Conservation (phyloP, 1,284 basidiomycete species). For the Irpex sp. region DNA sequence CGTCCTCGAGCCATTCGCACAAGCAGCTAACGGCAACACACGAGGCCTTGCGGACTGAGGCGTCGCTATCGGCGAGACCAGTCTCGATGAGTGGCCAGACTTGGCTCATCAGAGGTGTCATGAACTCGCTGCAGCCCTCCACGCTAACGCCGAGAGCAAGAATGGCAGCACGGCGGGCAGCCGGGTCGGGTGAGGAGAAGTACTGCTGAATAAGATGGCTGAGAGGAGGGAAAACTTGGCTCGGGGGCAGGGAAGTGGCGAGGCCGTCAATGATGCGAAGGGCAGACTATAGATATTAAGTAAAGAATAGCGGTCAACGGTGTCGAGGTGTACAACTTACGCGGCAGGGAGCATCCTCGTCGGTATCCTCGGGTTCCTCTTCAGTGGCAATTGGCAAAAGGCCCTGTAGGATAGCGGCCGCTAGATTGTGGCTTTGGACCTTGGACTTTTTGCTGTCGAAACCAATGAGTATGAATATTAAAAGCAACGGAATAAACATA, state of each 20-base stretch:
- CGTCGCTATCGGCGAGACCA: conserved; percentile 83
- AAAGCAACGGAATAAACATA: conserved; percentile 29
- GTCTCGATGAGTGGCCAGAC: conserved; percentile 96
- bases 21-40: conserved; percentile 95
- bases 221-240: conserved; percentile 95
- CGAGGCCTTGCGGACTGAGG: conserved; percentile 89
- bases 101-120: conserved; percentile 89
- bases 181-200: conserved; percentile 77
- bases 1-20: conserved; percentile 97
- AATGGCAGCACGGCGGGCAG: conserved; percentile 88
- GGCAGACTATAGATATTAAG: conserved; percentile 55
- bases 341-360: conserved; percentile 89
- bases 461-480: conserved; percentile 3
- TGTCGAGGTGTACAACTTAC: conserved; percentile 41
- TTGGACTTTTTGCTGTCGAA: conserved; percentile 89
- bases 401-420: conserved; percentile 84
- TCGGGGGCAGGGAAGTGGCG: conserved; percentile 90
- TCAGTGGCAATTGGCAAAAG: conserved; percentile 95
- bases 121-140: conserved; percentile 98
- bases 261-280: conserved; percentile 95
- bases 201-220: conserved; percentile 80
- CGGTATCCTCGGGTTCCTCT: conserved; percentile 83
- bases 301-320: conserved; percentile 10
- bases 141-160: conserved; percentile 95
- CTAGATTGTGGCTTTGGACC: conserved; percentile 85